phyloP scores from a whole-genome alignment of 2,329 filamentous ascomycete species.

The Aspergillus quadricinctus region DNA sequence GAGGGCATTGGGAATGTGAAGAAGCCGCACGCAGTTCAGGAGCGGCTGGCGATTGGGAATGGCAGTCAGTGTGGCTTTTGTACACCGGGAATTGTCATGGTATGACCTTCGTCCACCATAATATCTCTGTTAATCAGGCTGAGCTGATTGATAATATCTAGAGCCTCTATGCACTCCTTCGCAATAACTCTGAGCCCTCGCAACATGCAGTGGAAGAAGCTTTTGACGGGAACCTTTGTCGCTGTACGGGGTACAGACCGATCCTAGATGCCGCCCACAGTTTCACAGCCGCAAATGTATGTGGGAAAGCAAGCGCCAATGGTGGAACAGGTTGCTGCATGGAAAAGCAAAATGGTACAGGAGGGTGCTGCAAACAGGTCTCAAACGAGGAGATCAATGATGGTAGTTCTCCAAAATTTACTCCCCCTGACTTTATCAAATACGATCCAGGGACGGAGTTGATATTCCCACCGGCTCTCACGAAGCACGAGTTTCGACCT shows the following conservation, averaged over 20 bases:
- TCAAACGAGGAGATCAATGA: constrained; percentile 43
- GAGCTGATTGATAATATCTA: constrained; percentile 20
- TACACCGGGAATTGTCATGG: constrained; percentile 94
- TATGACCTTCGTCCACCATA: constrained; percentile 23
- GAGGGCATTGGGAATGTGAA: constrained; percentile 91
- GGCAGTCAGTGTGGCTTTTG: constrained; percentile 96
- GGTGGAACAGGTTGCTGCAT: constrained; percentile 68
- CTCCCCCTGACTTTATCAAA: constrained; percentile 85
- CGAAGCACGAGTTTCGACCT: constrained; percentile 75
- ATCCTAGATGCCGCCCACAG: constrained; percentile 92
- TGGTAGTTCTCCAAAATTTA: constrained; percentile 56
- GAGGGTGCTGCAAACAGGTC: constrained; percentile 64
- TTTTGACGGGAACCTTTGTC: constrained; percentile 92
- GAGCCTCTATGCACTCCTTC: constrained; percentile 87
- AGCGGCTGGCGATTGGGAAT: constrained; percentile 84
- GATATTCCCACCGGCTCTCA: constrained; percentile 84
- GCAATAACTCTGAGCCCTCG: constrained; percentile 74
- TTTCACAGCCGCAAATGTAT: constrained; percentile 57
- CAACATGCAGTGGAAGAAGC: constrained; percentile 89
- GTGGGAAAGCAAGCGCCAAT: constrained; percentile 53
- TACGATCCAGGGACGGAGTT: constrained; percentile 92
- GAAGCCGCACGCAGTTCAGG: constrained; percentile 81
- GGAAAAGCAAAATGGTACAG: constrained; percentile 56
- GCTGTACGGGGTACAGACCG: constrained; percentile 91
- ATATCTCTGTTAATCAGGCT: neutral